Evolutionary conservation across 108 stramenopile genomes (phyloP).

Genomic region (Nannochloropsis salina): DNA sequence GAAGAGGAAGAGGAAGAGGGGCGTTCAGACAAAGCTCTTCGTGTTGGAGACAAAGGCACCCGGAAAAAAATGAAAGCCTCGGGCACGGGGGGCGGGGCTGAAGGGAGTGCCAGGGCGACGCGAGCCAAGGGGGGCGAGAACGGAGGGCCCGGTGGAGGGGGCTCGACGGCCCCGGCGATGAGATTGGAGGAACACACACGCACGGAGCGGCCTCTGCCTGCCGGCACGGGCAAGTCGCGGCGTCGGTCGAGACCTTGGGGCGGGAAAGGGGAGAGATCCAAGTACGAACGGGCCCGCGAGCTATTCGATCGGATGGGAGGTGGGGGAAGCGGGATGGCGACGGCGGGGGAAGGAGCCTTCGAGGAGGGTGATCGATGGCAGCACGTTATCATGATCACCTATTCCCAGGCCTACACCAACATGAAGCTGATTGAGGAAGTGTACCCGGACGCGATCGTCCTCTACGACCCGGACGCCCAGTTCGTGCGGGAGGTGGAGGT

Average conservation of each 20-base stretch:
- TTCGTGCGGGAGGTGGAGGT: constrained; percentile 83
- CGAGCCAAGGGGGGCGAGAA: neutral
- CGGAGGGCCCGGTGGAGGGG: neutral
- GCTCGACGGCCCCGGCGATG: too few relatives aligned
- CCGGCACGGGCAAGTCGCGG: too few relatives aligned
- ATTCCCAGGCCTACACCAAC: neutral
- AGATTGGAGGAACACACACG: too few relatives aligned
- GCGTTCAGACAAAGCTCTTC: neutral
- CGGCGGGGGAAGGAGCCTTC: neutral
- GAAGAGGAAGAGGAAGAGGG: neutral
- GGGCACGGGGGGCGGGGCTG: neutral
- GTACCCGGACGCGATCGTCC: constrained; percentile 68
- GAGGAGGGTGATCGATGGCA: neutral
- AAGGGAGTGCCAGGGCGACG: neutral
- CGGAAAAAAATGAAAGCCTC: too few relatives aligned
- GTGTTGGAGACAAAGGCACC: neutral
- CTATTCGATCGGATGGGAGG: constrained; percentile 1
- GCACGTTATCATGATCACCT: neutral
- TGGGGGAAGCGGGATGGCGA: neutral
- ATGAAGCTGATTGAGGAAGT: constrained; percentile 68
- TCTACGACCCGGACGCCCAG: constrained; percentile 78
- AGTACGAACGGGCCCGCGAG: neutral
- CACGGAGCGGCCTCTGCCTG: too few relatives aligned
- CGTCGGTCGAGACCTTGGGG: too few relatives aligned
- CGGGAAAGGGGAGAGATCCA: neutral